Conservation (phyloP, 2,329 filamentous ascomycete species). For the Aspergillus oerlinghausenensis region DNA sequence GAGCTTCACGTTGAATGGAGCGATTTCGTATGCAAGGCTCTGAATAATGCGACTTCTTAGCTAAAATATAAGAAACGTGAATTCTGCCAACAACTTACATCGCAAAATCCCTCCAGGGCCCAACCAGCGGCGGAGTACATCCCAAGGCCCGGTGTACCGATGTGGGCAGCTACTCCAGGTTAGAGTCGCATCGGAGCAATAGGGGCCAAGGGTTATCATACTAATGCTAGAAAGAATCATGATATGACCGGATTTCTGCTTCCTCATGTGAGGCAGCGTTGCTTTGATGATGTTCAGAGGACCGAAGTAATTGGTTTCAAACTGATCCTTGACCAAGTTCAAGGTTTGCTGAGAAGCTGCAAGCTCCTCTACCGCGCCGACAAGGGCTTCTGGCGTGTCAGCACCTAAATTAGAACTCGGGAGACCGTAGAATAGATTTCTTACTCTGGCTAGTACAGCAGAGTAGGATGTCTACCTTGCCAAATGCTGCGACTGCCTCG, state of each 20-base stretch:
- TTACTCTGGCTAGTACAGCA: constrained; percentile 83
- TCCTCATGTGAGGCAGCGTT: constrained; percentile 71
- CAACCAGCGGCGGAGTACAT: constrained; percentile 91
- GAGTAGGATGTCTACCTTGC: constrained; percentile 81
- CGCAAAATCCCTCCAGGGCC: constrained; percentile 94
- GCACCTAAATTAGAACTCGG: background rate
- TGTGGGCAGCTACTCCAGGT: constrained; percentile 61
- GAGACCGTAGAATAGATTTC: constrained; percentile 7
- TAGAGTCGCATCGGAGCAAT: constrained; percentile 8
- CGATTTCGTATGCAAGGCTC: constrained; percentile 88
- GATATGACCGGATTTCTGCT: constrained; percentile 80
- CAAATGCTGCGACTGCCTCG: constrained; percentile 78
- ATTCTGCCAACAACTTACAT: constrained; percentile 46
- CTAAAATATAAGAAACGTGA: background rate
- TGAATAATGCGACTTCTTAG: constrained; percentile 20
- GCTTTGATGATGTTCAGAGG: constrained; percentile 96
- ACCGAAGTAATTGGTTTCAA: constrained; percentile 91
- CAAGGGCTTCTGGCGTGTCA: constrained; percentile 56
- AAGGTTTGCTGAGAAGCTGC: constrained; percentile 67
- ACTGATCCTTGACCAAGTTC: constrained; percentile 81
- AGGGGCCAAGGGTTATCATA: constrained; percentile 21
- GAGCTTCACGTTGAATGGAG: constrained; percentile 94
- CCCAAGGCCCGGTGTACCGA: constrained; percentile 85
- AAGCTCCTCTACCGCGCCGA: constrained; percentile 88
- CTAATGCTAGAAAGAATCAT: constrained; percentile 83